Base-by-base conservation (phyloP, 2,329 filamentous ascomycete genomes). In the Fusarium piperis region DNA sequence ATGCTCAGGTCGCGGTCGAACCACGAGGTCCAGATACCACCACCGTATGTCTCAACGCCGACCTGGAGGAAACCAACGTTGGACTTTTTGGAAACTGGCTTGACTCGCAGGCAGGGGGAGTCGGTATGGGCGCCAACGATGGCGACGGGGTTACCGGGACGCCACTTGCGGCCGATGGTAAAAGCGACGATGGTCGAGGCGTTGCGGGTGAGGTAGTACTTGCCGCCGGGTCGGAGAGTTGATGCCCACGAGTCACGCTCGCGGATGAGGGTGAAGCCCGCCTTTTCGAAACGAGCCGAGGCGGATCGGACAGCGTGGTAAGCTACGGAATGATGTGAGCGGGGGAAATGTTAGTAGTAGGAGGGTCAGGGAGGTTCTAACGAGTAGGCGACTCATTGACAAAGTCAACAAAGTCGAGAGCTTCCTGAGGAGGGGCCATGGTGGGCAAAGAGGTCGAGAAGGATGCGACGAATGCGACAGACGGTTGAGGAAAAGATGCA, bases 41-140 rank as follows among this genome's bases (percentile, higher is more conserved):
- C 96, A 59, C 96, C 96, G 79, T 99, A 99, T 2, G 94, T 95
- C 86, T 99, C 96, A 58, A 98, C 95, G 59, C 95, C 96, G 64
- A 99, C 91, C 83, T 99, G 96, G 70, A 98, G 83, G 81, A 96
- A 99, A 13, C 95, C 95, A 72, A 93, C 92, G 62, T 89, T 91
- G 78, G 89, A 88, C 84, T 95, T 96, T 84, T 95, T 97, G 79
- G 94, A 97, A 44, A 97, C 92, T 13, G 96, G 96, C 86, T 99
- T 99, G 80, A 99, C 86, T 66, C 95, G 92, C 56, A 99, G 88
- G 75, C 93, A 95, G 7, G 94, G 94, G 12, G 95, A 98, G 83
- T 99, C 96, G 65, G 96, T 98, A 83, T 99, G 95, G 39, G 96
- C 95, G 75, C 95, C 96, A 68, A 99, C 90, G 89, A 98, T 97